Percentiles rank a stretch among this genome's conserved stretches.
Evolutionary conservation across 192 early-diverging fungal genomes (phyloP).

Genomic region (Coemansia sp.): DNA sequence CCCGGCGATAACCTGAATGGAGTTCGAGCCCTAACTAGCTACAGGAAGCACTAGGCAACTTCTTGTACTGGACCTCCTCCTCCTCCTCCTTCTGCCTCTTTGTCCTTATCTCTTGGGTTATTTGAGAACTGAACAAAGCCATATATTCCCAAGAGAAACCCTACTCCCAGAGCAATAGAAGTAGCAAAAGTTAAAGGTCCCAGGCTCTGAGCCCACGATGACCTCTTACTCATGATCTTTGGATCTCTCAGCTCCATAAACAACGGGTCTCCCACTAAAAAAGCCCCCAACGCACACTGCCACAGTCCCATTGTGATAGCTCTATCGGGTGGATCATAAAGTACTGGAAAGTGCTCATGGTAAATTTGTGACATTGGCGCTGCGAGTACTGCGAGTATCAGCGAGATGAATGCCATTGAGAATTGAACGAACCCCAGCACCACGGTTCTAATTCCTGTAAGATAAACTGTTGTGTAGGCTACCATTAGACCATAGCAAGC

Average conservation of each 20-base stretch:
- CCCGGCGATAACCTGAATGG: too few relatives aligned
- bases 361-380: not conserved
- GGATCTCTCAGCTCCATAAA: constrained; percentile 3
- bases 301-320: constrained; percentile 1
- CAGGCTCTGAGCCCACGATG: constrained; percentile 2
- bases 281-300: not conserved
- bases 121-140: not conserved
- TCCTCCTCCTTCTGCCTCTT: too few relatives aligned
- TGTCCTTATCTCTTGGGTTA: not conserved
- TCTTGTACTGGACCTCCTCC: not conserved
- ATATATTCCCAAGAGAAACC: not conserved
- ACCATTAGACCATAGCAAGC: not conserved
- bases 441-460: not conserved
- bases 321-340: constrained; percentile 4
- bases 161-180: not conserved
- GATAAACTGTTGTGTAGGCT: not conserved
- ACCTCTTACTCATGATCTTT: not conserved
- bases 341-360: not conserved
- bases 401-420: constrained; percentile 2
- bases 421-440: constrained; percentile 12
- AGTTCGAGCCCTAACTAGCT: too few relatives aligned
- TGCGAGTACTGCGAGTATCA: not conserved
- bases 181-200: not conserved
- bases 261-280: constrained; percentile 1
- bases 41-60: not conserved